Evolutionary conservation across 1,284 basidiomycete genomes (phyloP), one percentile per base, ranked within the genome.

Genomic region (Mycosarcoma maydis): DNA sequence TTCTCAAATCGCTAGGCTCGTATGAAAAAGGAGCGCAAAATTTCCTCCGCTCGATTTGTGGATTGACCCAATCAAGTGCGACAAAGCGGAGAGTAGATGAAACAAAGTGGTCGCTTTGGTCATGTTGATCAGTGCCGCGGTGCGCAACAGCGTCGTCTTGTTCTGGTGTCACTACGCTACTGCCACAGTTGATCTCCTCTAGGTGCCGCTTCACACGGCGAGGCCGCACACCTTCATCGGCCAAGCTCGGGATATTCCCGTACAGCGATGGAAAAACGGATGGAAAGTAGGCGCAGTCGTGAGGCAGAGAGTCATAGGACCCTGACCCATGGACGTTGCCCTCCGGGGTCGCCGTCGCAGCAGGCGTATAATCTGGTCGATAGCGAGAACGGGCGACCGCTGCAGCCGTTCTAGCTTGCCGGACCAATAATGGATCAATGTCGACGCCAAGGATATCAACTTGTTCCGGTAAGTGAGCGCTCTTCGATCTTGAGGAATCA

Each of bases 371-470:
- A 20, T 29, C 23, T 10, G 60, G 54, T 23, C 54, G 53, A 34
- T 54, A 30, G 6, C 48, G 48, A 2, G 64, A 67, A 0, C 53
- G 48, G 9, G 57, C 57, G 6, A 37, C 27, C 3, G 23, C 53
- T 17, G 57, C 65, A 14, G 57, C 49, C 9, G 52, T 23, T 20
- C 44, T 34, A 6, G 68, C 68, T 24, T 71, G 51, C 20, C 29
- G 30, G 42, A 71, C 46, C 20, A 71, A 40, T 11, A 17, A 19
- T 3, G 68, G 50, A 43, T 66, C 68, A 23, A 62, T 61, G 39
- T 71, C 68, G 1, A 71, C 68, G 6, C 68, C 68, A 0, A 43
- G 24, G 6, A 71, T 36, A 10, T 26, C 13, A 14, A 48, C 32
- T 8, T 32, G 9, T 20, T 7, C 26, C 9, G 13, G 33, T n/a